A percentile compares a stretch with the other conserved stretches of the same genome.
Evolutionary conservation across 305 asterid genomes (phyloP).

Genomic region (Stenogyne calaminthoides): DNA sequence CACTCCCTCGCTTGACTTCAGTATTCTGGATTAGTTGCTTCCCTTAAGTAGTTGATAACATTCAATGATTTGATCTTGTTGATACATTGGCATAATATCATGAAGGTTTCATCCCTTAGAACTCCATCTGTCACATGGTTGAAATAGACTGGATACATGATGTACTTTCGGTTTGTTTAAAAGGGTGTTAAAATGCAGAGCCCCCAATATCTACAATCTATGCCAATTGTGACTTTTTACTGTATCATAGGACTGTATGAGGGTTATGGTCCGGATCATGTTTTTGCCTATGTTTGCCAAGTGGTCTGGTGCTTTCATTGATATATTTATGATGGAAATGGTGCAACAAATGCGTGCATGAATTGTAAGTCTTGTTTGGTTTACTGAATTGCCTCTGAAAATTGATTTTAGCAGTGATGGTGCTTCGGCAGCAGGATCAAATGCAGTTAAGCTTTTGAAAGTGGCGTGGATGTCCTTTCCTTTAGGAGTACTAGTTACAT

Average conservation of each 20-base stretch:
- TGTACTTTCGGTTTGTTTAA: not conserved
- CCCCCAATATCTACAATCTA: not conserved
- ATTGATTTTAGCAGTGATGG: slow-evolving; percentile 55
- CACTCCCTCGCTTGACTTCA: slow-evolving; percentile 12
- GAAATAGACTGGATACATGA: not conserved
- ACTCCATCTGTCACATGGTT: slow-evolving; percentile 12
- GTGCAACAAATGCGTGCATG: slow-evolving; percentile 13
- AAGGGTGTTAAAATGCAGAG: not conserved
- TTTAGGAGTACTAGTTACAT: slow-evolving; percentile 63
- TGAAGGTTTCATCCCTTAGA: not conserved
- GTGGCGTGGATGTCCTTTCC: slow-evolving; percentile 90
- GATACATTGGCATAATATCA: not conserved
- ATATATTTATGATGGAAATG: slow-evolving; percentile 20
- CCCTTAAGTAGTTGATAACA: not conserved
- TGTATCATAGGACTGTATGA: not conserved
- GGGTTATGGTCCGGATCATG: slow-evolving; percentile 2
- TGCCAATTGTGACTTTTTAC: not conserved
- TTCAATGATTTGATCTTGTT: not conserved
- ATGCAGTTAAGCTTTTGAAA: slow-evolving; percentile 76
- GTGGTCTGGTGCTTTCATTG: slow-evolving; percentile 5
- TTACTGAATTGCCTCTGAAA: slow-evolving; percentile 26
- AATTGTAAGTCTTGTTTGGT: slow-evolving; percentile 7
- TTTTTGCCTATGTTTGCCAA: slow-evolving; percentile 12
- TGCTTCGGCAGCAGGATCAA: slow-evolving; percentile 50
- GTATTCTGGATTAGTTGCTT: slow-evolving; percentile 10